Conservation (phyloP, 306 rosid genomes). For the Arachis hypogaea region DNA sequence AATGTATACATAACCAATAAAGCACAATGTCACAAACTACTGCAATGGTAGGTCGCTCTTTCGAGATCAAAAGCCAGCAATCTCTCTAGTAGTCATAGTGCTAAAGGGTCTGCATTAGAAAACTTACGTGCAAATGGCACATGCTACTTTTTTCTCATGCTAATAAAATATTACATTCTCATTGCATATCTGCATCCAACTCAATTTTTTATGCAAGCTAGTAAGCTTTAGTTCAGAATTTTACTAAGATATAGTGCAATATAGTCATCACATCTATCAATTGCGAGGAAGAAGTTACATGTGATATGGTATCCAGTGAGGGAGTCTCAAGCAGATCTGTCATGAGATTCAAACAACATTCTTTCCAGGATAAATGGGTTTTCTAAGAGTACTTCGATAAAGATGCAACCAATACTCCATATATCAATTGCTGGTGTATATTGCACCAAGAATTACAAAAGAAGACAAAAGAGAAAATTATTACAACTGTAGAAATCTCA, state of each 20-base stretch:
- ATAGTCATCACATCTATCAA: conserved; percentile 4
- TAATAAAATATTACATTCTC: conserved; percentile 92
- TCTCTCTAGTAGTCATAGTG: conserved; percentile 75
- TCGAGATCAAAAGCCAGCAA: conserved; percentile 91
- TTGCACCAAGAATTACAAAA: no score
- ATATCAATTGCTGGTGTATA: conserved; percentile 78
- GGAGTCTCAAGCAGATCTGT: conserved; percentile 98
- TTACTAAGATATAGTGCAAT: neutral
- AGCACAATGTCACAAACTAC: conserved; percentile 59
- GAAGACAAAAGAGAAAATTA: no score
- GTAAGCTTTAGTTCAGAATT: neutral
- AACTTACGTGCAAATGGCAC: conserved; percentile 76
- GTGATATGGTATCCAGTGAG: conserved; percentile 85
- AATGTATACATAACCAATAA: neutral
- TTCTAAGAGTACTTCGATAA: conserved; percentile 86
- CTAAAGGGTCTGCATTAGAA: conserved; percentile 86
- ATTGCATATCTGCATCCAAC: conserved; percentile 73
- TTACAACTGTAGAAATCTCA: no score
- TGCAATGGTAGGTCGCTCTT: conserved; percentile 94
- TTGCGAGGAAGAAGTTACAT: conserved; percentile 47
- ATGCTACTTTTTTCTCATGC: conserved; percentile 90
- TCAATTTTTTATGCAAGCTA: conserved; percentile 6
- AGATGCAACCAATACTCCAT: conserved; percentile 98
- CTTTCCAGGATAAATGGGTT: conserved; percentile 96
- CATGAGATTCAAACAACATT: conserved; percentile 96